Conservation (phyloP, 140 eudicot species). For the Oenanthe javanica region DNA sequence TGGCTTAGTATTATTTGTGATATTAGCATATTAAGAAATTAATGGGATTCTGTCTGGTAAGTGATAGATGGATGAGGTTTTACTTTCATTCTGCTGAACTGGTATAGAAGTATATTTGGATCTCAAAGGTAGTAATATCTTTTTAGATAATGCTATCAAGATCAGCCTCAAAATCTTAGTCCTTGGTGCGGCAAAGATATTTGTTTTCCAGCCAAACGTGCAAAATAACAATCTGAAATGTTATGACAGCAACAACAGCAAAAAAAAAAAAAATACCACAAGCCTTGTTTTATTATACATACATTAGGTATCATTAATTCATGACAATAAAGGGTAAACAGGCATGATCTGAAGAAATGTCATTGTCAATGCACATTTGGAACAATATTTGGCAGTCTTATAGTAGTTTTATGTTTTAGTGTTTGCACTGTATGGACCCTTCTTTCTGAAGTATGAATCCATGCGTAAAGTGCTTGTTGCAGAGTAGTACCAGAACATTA, state of each 20-base stretch:
- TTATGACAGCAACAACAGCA: too few relatives aligned
- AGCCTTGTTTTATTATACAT: too few relatives aligned
- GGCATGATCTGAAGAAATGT: not conserved
- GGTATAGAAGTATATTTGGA: not conserved
- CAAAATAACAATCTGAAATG: too few relatives aligned
- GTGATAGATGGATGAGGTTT: not conserved
- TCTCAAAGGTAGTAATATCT: not conserved
- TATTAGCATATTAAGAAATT: not conserved
- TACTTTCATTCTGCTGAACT: not conserved
- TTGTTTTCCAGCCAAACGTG: too few relatives aligned
- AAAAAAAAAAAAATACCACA: too few relatives aligned
- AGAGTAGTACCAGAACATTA: too few relatives aligned
- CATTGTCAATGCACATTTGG: too few relatives aligned
- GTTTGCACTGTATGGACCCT: too few relatives aligned
- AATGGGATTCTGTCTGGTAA: not conserved
- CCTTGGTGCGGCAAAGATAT: not conserved
- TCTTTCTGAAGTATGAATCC: too few relatives aligned
- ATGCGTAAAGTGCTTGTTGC: too few relatives aligned
- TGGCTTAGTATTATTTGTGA: not conserved
- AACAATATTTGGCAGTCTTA: too few relatives aligned
- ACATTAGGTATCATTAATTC: not conserved
- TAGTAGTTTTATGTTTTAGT: too few relatives aligned
- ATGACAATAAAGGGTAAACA: not conserved
- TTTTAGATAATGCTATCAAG: not conserved
- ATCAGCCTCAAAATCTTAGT: not conserved